Conservation (phyloP, 768 basidiomycete species). For the Butyriboletus loyo region DNA sequence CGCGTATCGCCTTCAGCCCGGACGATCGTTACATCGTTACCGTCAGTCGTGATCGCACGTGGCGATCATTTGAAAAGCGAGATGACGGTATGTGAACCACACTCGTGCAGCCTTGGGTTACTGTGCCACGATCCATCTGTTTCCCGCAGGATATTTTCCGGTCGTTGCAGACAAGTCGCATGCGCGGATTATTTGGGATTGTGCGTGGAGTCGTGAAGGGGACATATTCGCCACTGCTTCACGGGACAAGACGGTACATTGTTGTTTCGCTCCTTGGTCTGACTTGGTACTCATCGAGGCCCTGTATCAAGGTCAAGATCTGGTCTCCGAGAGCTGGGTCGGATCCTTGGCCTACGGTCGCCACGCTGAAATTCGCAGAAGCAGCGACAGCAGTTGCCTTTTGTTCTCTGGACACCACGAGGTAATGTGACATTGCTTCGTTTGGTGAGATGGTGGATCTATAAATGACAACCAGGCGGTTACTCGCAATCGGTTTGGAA, state of each 20-base stretch:
- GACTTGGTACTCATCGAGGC: not conserved
- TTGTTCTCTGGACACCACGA: slow-evolving; percentile 36
- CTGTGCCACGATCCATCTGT: not conserved
- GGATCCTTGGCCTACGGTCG: slow-evolving; percentile 51
- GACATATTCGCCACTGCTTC: slow-evolving; percentile 90
- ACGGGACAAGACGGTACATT: slow-evolving; percentile 84
- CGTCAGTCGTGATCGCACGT: slow-evolving; percentile 89
- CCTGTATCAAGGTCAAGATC: slow-evolving; percentile 66
- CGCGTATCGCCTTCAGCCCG: slow-evolving; percentile 84
- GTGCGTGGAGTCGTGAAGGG: slow-evolving; percentile 76
- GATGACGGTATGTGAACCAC: slow-evolving; percentile 35
- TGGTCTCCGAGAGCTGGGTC: slow-evolving; percentile 51
- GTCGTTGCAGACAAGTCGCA: slow-evolving; percentile 79
- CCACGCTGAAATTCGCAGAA: slow-evolving; percentile 67
- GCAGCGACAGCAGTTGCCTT: slow-evolving; percentile 84
- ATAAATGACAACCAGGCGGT: slow-evolving; percentile 37
- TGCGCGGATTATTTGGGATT: slow-evolving; percentile 94
- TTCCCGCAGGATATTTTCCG: slow-evolving; percentile 52
- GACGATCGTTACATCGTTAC: slow-evolving; percentile 78
- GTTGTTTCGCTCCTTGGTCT: not conserved
- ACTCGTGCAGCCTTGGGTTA: not conserved
- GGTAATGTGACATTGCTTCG: slow-evolving; percentile 35
- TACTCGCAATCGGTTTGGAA: slow-evolving; percentile 83
- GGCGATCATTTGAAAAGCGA: slow-evolving; percentile 71
- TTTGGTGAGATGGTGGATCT: not conserved